Percentiles rank a stretch among this genome's conserved stretches.
Conservation (phyloP, 257 asterid genomes). For the Osmanthus fragrans region DNA sequence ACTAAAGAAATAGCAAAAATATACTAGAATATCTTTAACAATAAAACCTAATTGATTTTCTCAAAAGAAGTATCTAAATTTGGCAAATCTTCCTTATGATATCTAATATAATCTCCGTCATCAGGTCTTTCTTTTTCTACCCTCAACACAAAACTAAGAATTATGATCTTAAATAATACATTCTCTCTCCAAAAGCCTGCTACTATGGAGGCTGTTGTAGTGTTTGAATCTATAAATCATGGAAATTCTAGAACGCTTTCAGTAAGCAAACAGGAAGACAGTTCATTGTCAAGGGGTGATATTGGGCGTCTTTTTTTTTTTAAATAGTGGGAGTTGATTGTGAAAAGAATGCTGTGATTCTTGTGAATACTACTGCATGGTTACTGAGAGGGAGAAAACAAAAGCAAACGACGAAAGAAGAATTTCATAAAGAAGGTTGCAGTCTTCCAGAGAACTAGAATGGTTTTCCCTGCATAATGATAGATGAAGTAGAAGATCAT, state of each 20-base stretch:
- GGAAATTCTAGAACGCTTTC: neutral
- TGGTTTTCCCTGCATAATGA: neutral
- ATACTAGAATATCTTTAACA: too few species aligned
- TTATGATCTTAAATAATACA: neutral
- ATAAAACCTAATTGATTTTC: too few species aligned
- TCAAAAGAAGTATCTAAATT: too few species aligned
- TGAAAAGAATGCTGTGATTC: neutral
- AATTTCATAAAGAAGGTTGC: neutral
- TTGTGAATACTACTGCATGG: neutral
- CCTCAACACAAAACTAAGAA: neutral
- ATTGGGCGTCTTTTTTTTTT: neutral
- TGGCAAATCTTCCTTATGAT: neutral
- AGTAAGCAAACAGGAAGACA: neutral
- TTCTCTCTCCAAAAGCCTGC: neutral
- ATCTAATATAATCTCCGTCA: neutral
- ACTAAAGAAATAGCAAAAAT: too few species aligned
- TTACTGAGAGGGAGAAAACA: neutral
- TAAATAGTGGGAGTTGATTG: neutral
- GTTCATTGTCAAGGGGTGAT: neutral
- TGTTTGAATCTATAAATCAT: neutral
- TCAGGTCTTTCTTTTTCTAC: neutral
- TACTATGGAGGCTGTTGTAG: neutral
- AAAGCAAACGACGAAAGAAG: neutral
- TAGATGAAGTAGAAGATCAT: neutral
- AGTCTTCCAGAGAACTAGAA: neutral